Percentiles rank a stretch among this genome's conserved stretches.
Evolutionary conservation across 768 basidiomycete genomes (phyloP).

Genomic region (Mycena vulgaris): DNA sequence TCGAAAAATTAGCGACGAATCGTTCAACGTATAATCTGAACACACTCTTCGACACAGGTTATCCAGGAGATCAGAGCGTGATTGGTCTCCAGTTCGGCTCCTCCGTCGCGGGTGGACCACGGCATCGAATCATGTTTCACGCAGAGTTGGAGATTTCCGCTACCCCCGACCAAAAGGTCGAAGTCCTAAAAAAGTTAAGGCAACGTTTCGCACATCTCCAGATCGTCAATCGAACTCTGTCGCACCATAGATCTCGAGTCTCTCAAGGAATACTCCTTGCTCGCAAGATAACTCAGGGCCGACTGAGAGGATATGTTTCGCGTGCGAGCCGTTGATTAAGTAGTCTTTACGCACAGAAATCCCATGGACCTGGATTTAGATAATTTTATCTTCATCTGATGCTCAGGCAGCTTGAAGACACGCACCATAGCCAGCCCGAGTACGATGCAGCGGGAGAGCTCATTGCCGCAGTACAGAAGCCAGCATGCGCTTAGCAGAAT

Average conservation of each 20-base stretch:
- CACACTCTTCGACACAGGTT: not conserved
- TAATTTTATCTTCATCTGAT: not conserved
- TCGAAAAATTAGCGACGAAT: not conserved
- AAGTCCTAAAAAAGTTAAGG: not conserved
- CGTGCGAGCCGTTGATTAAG: not conserved
- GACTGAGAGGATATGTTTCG: too few species aligned
- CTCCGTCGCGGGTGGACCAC: not conserved
- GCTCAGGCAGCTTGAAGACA: not conserved
- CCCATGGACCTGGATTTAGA: not conserved
- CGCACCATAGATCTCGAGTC: too few species aligned
- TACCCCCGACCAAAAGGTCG: not conserved
- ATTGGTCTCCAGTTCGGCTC: not conserved
- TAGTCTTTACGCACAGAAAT: not conserved
- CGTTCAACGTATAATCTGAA: not conserved
- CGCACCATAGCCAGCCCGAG: slow-evolving; percentile 1
- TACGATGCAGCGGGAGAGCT: not conserved
- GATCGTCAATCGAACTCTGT: not conserved
- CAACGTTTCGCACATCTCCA: not conserved
- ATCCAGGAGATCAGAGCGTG: not conserved
- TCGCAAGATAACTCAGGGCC: too few species aligned
- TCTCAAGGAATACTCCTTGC: not conserved
- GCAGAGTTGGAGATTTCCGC: not conserved
- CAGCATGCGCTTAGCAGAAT: slow-evolving; percentile 2
- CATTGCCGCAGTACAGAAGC: not conserved
- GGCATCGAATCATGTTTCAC: not conserved